phyloP scores from a whole-genome alignment of 257 asterid genomes.

The Capsicum pubescens region DNA sequence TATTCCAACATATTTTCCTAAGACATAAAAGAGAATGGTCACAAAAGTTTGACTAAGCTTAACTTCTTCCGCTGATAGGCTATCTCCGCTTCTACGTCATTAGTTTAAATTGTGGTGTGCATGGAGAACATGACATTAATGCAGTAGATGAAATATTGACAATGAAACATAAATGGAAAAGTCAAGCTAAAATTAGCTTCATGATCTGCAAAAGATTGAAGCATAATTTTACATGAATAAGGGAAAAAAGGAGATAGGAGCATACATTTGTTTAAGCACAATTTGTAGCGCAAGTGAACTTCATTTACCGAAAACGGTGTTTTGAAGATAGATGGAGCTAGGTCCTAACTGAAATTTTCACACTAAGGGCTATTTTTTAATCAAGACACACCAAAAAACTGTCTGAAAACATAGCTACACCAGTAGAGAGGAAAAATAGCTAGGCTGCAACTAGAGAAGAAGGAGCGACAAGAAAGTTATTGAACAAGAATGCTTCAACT shows the following conservation, averaged over 20 bases:
- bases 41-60: background rate
- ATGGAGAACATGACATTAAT: background rate
- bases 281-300: background rate
- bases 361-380: background rate
- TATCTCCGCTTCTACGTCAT: background rate
- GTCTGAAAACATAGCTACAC: background rate
- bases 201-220: background rate
- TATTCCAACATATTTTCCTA: background rate
- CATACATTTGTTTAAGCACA: background rate
- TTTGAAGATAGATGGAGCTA: background rate
- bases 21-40: background rate
- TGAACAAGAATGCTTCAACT: slow-evolving; percentile 23
- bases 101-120: background rate
- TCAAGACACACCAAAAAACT: background rate
- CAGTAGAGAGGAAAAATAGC: background rate
- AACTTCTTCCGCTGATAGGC: background rate
- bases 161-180: background rate
- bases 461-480: background rate
- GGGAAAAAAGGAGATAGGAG: background rate
- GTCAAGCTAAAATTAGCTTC: background rate
- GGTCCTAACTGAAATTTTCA: background rate
- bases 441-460: background rate
- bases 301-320: background rate
- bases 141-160: background rate
- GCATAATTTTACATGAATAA: background rate